Base-by-base conservation (phyloP, 2,329 filamentous ascomycete species). In the Hirsutella thompsonii region DNA sequence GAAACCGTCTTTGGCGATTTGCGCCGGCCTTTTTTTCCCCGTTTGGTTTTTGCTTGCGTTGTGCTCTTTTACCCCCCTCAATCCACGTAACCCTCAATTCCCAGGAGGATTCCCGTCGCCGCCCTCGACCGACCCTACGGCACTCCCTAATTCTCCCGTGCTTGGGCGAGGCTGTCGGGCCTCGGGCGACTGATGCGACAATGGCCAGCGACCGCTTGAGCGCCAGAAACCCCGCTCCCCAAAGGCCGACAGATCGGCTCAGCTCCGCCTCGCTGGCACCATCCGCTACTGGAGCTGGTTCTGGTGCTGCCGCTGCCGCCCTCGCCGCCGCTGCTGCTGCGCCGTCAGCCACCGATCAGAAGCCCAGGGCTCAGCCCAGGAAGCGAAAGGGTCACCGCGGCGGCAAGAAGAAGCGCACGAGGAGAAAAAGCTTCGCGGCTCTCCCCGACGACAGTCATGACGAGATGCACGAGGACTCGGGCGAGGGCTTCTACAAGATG, bases 401-500 rank as follows among this genome's bases (percentile, higher is more conserved):
- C 26, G 82, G 83, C 30, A 89, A 81, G 69, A 88, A 87, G 64
- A 83, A 83, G 61, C 78, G 77, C 44, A 63, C 77, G 46, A 76
- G 87, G 47, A 76, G 84, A 46, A 85, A 85, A 64, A 94, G 87
- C 8, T 94, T 94, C 55, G 81, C 83, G 20, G 68, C 73, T 14
- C 63, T 76, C 1, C 64, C 76, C 28, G 75, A 79, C 32, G 79
- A 81, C 44, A 55, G 53, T 39, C 59, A 66, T 40, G 58, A 59
- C 16, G 62, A 65, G 41, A 52, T 53, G 35, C 56, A 57, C 36
- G 50, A 55, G 19, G 52, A 55, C 28, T 46, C 57, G 13, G 49
- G 59, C 43, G 56, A 66, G 44, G 64, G 60, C 36, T 70, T 76
- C 55, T 75, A 75, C 54, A 58, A 65, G 49, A 56, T 70, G 44